Conservation (phyloP, 140 eudicot genomes). For the Erigeron philadelphicus region DNA sequence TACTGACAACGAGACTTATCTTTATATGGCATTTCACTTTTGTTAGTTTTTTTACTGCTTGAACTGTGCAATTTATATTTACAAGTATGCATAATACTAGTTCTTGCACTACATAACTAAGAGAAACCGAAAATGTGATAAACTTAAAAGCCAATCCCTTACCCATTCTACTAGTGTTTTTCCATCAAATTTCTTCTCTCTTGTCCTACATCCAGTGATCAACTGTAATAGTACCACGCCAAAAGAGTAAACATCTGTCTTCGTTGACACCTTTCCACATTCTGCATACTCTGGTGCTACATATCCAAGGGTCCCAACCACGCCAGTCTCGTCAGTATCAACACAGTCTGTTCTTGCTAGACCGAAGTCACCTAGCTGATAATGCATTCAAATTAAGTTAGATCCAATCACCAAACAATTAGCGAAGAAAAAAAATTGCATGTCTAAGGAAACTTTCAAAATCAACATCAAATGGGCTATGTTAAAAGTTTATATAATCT, state of each 20-base stretch:
- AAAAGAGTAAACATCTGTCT: conserved; percentile 69
- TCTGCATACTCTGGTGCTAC: conserved; percentile 80
- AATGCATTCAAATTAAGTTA: neutral
- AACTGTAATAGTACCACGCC: conserved; percentile 69
- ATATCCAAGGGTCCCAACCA: conserved; percentile 78
- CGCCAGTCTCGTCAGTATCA: conserved; percentile 39
- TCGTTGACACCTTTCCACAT: conserved; percentile 54
- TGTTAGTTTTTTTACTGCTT: too few relatives aligned
- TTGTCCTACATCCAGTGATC: conserved; percentile 53
- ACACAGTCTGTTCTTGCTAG: conserved; percentile 50
- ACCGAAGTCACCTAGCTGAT: conserved; percentile 76
- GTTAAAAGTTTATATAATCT: neutral
- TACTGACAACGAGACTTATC: neutral
- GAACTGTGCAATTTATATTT: too few relatives aligned
- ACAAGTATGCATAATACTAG: too few relatives aligned
- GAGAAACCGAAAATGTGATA: too few relatives aligned
- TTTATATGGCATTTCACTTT: too few relatives aligned
- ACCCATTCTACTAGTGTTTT: conserved; percentile 78
- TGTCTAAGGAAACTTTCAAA: neutral
- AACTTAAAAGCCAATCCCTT: conserved; percentile 6
- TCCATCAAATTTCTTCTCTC: conserved; percentile 40
- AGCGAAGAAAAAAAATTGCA: neutral
- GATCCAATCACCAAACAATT: neutral
- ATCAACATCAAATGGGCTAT: neutral
- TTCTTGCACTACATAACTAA: too few relatives aligned